These are phyloP conservation scores for Tricladium varicosporioides DNA, from an alignment of 2,329 filamentous ascomycete genomes.

Conservation along the genomic window DNA sequence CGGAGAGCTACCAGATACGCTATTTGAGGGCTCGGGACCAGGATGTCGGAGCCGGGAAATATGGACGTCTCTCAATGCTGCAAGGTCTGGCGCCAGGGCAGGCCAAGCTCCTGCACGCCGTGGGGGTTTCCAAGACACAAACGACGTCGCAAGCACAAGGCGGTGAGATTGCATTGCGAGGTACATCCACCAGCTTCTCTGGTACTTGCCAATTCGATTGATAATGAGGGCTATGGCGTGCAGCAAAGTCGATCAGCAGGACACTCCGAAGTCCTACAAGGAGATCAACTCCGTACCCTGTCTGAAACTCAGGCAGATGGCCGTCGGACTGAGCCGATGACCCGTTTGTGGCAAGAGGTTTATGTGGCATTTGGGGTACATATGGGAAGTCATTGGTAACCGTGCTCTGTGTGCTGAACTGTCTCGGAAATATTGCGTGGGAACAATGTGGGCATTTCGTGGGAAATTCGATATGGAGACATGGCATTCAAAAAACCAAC, in stretches of 20 bases:
- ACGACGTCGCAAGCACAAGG: conserved; percentile 7
- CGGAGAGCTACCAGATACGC: not conserved
- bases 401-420: not conserved
- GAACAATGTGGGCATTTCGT: not conserved
- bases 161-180: not conserved
- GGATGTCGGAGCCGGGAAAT: conserved; percentile 21
- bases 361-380: not conserved
- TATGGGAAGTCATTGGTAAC: not conserved
- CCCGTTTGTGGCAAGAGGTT: too few relatives aligned
- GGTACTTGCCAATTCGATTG: conserved; percentile 1
- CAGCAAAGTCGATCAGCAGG: conserved; percentile 2
- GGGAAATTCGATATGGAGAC: not conserved
- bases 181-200: not conserved
- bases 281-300: too few relatives aligned
- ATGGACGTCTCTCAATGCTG: conserved; percentile 6
- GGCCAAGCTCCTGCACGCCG: conserved; percentile 2
- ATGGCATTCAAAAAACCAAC: conserved; percentile 1
- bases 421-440: conserved; percentile 5
- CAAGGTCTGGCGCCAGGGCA: not conserved
- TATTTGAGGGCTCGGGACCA: conserved; percentile 19
- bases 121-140: conserved; percentile 7
- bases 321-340: too few relatives aligned
- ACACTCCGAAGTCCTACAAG: not conserved
- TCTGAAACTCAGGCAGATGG: too few relatives aligned
- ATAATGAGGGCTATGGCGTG: not conserved